Conservation (phyloP, 768 basidiomycete genomes). For the Butyriboletus loyo region DNA sequence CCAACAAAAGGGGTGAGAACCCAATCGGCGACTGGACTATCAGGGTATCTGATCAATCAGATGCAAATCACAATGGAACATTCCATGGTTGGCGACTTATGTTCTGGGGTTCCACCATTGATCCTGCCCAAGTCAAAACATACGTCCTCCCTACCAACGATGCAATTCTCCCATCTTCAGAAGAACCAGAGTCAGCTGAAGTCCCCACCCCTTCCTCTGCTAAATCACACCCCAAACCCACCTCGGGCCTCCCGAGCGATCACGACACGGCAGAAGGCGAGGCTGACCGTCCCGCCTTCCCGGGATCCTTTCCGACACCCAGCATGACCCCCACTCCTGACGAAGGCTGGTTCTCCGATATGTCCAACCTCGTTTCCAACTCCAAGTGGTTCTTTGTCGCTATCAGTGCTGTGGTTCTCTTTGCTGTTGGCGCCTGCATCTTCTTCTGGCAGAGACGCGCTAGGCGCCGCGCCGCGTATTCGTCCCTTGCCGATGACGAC, state of each 20-base stretch:
- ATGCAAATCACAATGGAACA: constrained; percentile 51
- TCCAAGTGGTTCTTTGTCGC: constrained; percentile 92
- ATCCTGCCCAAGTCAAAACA: constrained; percentile 59
- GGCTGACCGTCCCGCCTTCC: constrained; percentile 71
- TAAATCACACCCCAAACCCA: constrained; percentile 79
- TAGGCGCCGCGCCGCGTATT: constrained; percentile 48
- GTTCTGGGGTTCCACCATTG: constrained; percentile 86
- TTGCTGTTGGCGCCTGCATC: constrained; percentile 61
- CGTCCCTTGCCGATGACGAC: constrained; percentile 60
- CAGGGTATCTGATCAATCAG: constrained; percentile 75
- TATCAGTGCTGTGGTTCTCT: constrained; percentile 71
- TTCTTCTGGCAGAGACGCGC: constrained; percentile 78
- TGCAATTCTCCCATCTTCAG: constrained; percentile 46
- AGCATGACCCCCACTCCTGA: constrained; percentile 61
- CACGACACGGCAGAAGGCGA: constrained; percentile 80
- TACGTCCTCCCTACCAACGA: constrained; percentile 60
- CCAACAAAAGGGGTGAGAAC: constrained; percentile 75
- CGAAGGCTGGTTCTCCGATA: constrained; percentile 81
- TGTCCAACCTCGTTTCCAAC: constrained; percentile 67
- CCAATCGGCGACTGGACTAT: constrained; percentile 90
- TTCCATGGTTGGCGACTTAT: constrained; percentile 93
- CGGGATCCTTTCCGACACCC: constrained; percentile 34
- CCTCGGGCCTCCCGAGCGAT: constrained; percentile 81
- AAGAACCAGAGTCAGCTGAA: constrained; percentile 39
- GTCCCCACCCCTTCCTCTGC: constrained; percentile 43